phyloP scores from a whole-genome alignment of 306 rosid genomes.

The Mimosa pudica region DNA sequence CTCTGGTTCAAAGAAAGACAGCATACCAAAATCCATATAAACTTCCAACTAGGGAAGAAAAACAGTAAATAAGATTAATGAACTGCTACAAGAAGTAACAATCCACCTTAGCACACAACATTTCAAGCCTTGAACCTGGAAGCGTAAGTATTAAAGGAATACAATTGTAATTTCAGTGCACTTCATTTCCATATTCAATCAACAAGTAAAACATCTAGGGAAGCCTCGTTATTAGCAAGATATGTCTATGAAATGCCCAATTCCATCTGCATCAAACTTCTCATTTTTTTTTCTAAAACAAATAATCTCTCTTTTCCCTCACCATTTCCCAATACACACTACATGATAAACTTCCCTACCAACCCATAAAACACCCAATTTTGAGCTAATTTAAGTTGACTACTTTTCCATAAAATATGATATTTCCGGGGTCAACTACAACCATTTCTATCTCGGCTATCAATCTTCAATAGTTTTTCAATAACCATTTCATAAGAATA shows the following conservation, averaged over 20 bases:
- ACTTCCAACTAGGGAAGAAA: constrained; percentile 2
- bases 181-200: background rate
- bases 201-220: constrained; percentile 2
- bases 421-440: background rate
- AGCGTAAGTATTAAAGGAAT: background rate
- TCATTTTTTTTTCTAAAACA: background rate
- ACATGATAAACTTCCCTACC: background rate
- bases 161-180: background rate
- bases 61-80: background rate
- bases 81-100: background rate
- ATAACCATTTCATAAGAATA: background rate
- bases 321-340: background rate
- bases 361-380: background rate
- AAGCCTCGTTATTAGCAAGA: background rate
- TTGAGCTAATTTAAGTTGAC: constrained; percentile 18
- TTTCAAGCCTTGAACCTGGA: background rate
- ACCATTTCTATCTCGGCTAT: background rate
- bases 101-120: background rate
- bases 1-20: background rate
- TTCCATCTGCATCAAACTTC: background rate
- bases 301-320: background rate
- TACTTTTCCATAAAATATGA: background rate
- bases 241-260: background rate
- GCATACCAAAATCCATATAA: constrained; percentile 16
- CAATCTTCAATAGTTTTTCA: background rate